phyloP scores from a whole-genome alignment of 805 yeast species.

The Candida chilensis region DNA sequence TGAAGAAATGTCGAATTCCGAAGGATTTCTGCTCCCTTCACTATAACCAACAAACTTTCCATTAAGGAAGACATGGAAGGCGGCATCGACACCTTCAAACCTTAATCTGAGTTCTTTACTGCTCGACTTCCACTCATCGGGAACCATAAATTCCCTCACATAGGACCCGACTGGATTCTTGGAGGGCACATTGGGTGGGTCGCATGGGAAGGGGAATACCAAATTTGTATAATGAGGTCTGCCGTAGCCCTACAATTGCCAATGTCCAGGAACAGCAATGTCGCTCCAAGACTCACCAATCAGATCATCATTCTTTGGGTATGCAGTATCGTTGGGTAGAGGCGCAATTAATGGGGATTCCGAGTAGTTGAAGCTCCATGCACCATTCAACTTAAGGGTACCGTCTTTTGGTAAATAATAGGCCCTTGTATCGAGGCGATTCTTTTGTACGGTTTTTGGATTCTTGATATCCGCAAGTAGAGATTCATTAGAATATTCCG shows the following conservation, averaged over 20 bases:
- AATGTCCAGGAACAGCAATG: slow-evolving; percentile 20
- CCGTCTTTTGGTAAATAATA: too few species aligned
- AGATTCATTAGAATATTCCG: too few species aligned
- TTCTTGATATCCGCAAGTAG: too few species aligned
- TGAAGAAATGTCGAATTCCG: slow-evolving; percentile 17
- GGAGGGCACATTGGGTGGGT: slow-evolving; percentile 21
- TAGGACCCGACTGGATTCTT: slow-evolving; percentile 22
- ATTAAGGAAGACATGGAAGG: slow-evolving; percentile 20
- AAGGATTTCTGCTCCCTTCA: slow-evolving; percentile 20
- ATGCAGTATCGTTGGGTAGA: neutral
- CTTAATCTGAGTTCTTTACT: slow-evolving; percentile 11
- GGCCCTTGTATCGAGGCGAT: too few species aligned
- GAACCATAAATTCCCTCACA: slow-evolving; percentile 11
- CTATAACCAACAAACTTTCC: slow-evolving; percentile 17
- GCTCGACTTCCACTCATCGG: slow-evolving; percentile 5
- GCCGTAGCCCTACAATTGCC: slow-evolving; percentile 25
- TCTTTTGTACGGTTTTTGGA: too few species aligned
- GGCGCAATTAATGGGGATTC: too few species aligned
- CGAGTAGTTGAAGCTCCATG: too few species aligned
- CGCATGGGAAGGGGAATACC: slow-evolving; percentile 17
- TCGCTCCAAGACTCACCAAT: slow-evolving; percentile 4
- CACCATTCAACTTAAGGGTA: too few species aligned
- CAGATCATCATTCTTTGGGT: slow-evolving; percentile 2
- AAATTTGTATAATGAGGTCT: slow-evolving; percentile 22
- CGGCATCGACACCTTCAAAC: slow-evolving; percentile 26